These are phyloP conservation scores for Phytophthora sansomeana DNA, from an alignment of 352 stramenopile species.

Conservation along the genomic window DNA sequence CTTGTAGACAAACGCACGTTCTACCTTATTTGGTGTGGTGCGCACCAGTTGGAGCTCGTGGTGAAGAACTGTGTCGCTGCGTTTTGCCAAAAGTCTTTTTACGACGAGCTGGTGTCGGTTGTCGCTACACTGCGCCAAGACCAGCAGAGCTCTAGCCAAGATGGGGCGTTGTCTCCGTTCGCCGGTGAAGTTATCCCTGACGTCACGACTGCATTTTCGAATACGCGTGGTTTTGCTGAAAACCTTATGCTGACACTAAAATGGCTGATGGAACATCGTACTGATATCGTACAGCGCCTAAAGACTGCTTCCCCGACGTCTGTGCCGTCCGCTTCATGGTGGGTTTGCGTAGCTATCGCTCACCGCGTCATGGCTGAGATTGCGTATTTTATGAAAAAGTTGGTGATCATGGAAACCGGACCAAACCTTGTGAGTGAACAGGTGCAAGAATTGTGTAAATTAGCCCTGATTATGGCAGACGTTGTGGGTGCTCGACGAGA, in stretches of 20 bases:
- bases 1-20: conserved; percentile 57
- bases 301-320: conserved; percentile 26
- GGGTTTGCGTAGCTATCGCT: conserved; percentile 56
- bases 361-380: conserved; percentile 66
- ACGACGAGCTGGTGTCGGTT: conserved; percentile 57
- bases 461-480: conserved; percentile 63
- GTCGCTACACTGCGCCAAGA: conserved; percentile 46
- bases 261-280: conserved; percentile 59
- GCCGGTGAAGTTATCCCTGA: conserved; percentile 49
- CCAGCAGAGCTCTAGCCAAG: conserved; percentile 15
- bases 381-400: conserved; percentile 65
- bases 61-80: conserved; percentile 59
- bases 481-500: conserved; percentile 54
- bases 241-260: conserved; percentile 56
- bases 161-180: conserved; percentile 26
- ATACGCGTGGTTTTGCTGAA: conserved; percentile 49
- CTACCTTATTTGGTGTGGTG: conserved; percentile 67
- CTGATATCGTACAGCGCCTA: conserved; percentile 38
- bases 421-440: conserved; percentile 48
- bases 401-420: conserved; percentile 51
- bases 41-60: conserved; percentile 68
- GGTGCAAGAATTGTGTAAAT: conserved; percentile 61
- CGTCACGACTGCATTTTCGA: conserved; percentile 36
- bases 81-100: conserved; percentile 63
- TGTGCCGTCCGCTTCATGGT: conserved; percentile 64